Base-by-base conservation (phyloP, 805 yeast genomes). In the Ogataea haglerorum region DNA sequence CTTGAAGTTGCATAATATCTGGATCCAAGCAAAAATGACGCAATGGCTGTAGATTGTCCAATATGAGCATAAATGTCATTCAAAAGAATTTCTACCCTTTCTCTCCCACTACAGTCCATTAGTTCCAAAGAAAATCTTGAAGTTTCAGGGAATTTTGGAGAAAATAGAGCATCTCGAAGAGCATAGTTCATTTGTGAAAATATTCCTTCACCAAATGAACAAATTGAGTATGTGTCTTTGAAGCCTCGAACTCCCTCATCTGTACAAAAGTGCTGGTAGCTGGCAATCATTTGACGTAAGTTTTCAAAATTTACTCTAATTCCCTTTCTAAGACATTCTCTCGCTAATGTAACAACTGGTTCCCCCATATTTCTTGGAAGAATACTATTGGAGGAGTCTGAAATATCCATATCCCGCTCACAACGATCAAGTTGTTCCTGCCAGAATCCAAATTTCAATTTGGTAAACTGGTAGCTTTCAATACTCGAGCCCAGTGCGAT, bases 171-270 rank as follows among this genome's bases (percentile, higher is more conserved):
- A 4, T 78, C 78, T 51, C 81, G 87, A 7, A 78, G 68, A 12
- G 81, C 62, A 51, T 87, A 86, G 52, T 80, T 80, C 52, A 84
- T 63, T 57, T 85, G 93, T 1, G 95, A 82, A 51, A 73, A 73
- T 0, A 83, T 76, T 1, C 91, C 93, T 60, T 87, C 95, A 1
- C 95, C 95, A 53, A 74, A 81, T 1, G 86, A 73, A 36, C 89
- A 83, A 46, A 87, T 69, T 30, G 75, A 76, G 30, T 81, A 80
- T 2, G 74, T 54, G 6, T 67, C 65, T 18, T 46, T 38, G 30
- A 62, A 63, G 5, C 66, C 65, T 9, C 69, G 62, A 36, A 81
- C 72, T 22, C 70, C 64, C 7, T 68, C 68, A 30, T 69, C 68
- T 19, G 69, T 64, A 18, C 79, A 58, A 53, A 79, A 80, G 38